A percentile compares a stretch with the other conserved stretches of the same genome.
phyloP scores from a whole-genome alignment of 139 green algal genomes.

The Limnomonas spitsbergensis region DNA sequence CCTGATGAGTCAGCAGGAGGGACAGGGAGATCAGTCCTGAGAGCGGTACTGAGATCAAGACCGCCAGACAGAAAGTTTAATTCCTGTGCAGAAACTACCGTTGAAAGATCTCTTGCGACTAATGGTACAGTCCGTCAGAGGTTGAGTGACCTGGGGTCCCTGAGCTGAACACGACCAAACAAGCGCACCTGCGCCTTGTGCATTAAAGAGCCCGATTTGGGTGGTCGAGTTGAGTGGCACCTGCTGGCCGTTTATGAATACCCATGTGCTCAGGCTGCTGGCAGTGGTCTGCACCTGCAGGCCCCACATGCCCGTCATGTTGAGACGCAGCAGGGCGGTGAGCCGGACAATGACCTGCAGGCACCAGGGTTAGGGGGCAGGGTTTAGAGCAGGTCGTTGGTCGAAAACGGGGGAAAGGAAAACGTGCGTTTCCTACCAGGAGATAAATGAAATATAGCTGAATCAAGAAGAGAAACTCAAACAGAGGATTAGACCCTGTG shows the following conservation, averaged over 20 bases:
- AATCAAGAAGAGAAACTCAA: neutral
- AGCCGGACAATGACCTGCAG: neutral
- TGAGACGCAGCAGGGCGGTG: neutral
- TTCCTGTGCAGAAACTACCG: no score
- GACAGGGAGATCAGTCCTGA: no score
- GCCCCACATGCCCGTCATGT: neutral
- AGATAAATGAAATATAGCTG: neutral
- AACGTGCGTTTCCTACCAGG: neutral
- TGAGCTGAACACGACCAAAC: neutral
- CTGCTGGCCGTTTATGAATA: constrained; percentile 1
- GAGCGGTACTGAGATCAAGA: no score
- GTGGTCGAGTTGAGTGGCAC: constrained; percentile 11
- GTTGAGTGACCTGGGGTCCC: neutral
- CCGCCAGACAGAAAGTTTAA: no score
- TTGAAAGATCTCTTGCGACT: no score
- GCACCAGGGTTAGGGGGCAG: no score
- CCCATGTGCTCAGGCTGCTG: neutral
- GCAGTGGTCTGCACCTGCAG: constrained; percentile 1
- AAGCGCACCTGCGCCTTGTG: neutral
- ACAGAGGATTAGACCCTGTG: neutral
- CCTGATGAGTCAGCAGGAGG: no score
- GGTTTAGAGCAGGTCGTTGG: no score
- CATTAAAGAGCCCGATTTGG: neutral
- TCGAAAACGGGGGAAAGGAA: neutral
- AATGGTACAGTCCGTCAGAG: neutral